These are phyloP conservation scores for Lasiodiplodia theobromae DNA, from an alignment of 2,329 filamentous ascomycete genomes.

Conservation along the genomic window DNA sequence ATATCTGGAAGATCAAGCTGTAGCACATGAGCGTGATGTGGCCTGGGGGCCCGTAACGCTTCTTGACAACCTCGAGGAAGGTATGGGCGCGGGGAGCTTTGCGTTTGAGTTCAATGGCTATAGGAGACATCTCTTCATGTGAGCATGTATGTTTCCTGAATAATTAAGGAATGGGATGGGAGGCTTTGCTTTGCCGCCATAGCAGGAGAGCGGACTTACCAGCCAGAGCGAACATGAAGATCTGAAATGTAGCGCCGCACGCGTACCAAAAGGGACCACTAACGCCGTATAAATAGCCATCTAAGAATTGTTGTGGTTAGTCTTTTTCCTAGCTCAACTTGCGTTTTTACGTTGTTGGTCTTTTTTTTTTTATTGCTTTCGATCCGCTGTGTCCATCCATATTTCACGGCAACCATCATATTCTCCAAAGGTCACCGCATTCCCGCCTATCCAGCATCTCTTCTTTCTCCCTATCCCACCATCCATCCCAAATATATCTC, in stretches of 20 bases:
- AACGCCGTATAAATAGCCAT: constrained; percentile 32
- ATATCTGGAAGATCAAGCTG: constrained; percentile 29
- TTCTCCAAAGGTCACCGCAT: too few species aligned
- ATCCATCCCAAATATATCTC: too few species aligned
- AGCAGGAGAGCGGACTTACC: not conserved
- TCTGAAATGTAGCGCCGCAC: constrained; percentile 43
- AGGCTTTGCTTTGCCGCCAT: not conserved
- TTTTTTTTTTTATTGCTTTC: too few species aligned
- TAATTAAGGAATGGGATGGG: too few species aligned
- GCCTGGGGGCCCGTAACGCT: constrained; percentile 28
- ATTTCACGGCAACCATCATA: too few species aligned
- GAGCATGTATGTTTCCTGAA: too few species aligned
- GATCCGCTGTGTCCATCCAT: too few species aligned
- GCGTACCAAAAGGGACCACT: constrained; percentile 44
- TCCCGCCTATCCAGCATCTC: not conserved
- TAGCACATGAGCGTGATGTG: constrained; percentile 31
- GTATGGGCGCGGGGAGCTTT: constrained; percentile 43
- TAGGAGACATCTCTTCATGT: not conserved
- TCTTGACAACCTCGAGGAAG: constrained; percentile 32
- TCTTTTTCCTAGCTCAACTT: too few species aligned
- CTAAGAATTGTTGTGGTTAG: not conserved
- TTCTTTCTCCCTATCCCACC: not conserved
- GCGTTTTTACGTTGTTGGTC: too few species aligned
- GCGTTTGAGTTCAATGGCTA: constrained; percentile 44
- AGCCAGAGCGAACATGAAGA: constrained; percentile 32